Evolutionary conservation across 768 basidiomycete species (phyloP), one percentile per base, ranked within the genome.

Genomic region (Mycena alexandri): DNA sequence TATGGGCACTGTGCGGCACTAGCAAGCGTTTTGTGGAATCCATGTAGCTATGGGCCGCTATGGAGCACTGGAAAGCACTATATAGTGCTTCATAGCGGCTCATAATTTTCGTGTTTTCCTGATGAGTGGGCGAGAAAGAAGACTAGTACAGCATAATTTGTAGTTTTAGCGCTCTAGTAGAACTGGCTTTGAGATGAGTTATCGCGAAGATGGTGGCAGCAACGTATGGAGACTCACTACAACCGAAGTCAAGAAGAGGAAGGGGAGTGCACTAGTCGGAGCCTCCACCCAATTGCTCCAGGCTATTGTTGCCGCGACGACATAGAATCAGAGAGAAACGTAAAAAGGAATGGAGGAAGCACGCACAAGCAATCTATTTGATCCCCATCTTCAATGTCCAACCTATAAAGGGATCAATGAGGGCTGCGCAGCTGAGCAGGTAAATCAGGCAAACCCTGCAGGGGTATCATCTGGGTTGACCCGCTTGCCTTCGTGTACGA

Each of bases 351-450:
- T 14, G 43, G 43, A 29, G 29, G 29, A 29, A 25, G 29, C 8
- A 67, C 70, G 48, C 51, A 71, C 70, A 68, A 68, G 34, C 70
- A 71, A 71, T 91, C 90, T 54, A 91, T 85, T 64, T 83, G 78
- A 71, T 91, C 90, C 3, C 84, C 84, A 38, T 90, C 89, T 68
- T 90, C 89, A 85, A 91, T 87, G 0, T 75, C 82, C 16, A 83
- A 68, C 87, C 70, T 91, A 34, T 42, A 42, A 48, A 56, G 46
- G 21, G 29, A 58, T 22, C 33, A 51, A 42, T 48, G 50, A 44
- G 22, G 41, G 48, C 22, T 24, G 41, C n/a, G n/a, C 24, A 44
- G 33, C 64, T 38, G 17, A 38, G 47, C 65, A 48, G 64, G 41
- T 3, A 14, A 38, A 38, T 14, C 4, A 10, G 36, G 75, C 82